phyloP scores from a whole-genome alignment of 2,329 filamentous ascomycete species.

The Emmonsiellopsis sp. region DNA sequence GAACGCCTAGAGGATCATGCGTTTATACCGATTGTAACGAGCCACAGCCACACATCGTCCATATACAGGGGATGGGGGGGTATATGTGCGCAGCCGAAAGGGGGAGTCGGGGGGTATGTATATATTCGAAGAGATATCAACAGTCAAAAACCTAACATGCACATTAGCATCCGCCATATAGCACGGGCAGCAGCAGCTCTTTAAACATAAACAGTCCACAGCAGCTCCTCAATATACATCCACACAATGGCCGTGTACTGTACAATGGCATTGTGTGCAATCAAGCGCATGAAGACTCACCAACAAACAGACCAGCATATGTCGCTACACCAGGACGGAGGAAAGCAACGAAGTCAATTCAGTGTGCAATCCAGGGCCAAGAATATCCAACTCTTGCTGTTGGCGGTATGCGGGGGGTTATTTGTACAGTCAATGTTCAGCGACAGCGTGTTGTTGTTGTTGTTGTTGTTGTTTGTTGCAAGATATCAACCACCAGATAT shows the following conservation, averaged over 20 bases:
- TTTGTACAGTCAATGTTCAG: neutral
- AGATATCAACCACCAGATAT: no score
- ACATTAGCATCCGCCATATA: neutral
- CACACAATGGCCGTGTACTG: no score
- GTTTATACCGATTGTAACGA: neutral
- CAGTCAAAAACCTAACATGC: neutral
- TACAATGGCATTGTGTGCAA: neutral
- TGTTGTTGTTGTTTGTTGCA: no score
- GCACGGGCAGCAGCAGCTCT: neutral
- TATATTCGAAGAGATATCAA: neutral
- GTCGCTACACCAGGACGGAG: neutral
- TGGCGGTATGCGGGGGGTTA: neutral
- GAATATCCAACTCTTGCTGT: neutral
- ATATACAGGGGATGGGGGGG: neutral
- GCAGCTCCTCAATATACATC: no score
- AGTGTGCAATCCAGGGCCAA: neutral
- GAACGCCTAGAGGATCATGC: neutral
- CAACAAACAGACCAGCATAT: no score
- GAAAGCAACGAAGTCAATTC: neutral
- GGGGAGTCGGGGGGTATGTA: neutral
- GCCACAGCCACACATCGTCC: neutral
- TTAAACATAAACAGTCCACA: neutral
- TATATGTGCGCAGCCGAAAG: neutral
- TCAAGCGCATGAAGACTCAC: neutral
- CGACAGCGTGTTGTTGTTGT: neutral